These are phyloP conservation scores for Acephala macrosclerotiorum DNA, from an alignment of 2,329 filamentous ascomycete species.

Conservation along the genomic window DNA sequence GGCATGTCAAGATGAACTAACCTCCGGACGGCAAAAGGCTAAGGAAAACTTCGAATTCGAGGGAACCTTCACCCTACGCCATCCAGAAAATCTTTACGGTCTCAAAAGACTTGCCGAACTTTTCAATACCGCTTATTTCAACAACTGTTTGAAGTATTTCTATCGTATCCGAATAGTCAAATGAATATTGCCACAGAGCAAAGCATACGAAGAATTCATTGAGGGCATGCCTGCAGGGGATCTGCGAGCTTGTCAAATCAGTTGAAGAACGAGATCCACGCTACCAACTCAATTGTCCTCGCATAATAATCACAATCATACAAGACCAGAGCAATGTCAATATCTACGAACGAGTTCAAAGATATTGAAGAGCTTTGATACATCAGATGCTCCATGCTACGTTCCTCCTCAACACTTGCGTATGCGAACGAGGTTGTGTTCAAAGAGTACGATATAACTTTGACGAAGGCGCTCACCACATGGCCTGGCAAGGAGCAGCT, in stretches of 20 bases:
- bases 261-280: background rate
- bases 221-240: background rate
- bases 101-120: background rate
- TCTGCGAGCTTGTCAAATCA: background rate
- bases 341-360: background rate
- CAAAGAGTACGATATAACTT: background rate
- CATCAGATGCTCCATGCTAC: background rate
- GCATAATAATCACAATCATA: background rate
- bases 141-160: background rate
- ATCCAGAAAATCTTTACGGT: background rate
- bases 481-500: slow-evolving; percentile 5
- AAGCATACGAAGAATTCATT: background rate
- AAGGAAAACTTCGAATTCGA: background rate
- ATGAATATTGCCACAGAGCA: background rate
- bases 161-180: background rate
- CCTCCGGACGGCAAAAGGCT: background rate
- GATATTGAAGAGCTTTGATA: background rate
- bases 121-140: background rate
- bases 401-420: background rate
- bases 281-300: background rate
- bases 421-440: background rate
- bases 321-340: background rate
- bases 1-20: background rate
- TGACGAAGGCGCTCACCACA: background rate
- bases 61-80: background rate